Conservation (phyloP, 257 asterid species). For the Solanum chmielewskii region DNA sequence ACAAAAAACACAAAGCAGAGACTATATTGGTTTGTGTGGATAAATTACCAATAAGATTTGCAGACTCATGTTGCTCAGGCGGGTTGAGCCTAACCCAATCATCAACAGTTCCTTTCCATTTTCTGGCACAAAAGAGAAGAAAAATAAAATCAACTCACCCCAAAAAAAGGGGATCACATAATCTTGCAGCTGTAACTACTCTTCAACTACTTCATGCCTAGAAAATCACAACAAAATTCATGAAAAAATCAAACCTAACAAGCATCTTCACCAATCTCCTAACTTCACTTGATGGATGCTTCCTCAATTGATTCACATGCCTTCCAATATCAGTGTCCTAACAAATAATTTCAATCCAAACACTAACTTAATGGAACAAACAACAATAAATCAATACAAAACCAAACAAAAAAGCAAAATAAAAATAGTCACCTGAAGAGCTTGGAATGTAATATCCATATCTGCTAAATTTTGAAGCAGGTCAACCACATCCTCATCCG, state of each 20-base stretch:
- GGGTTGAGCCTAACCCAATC: conserved; percentile 83
- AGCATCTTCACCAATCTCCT: conserved; percentile 81
- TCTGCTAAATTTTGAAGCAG: conserved; percentile 68
- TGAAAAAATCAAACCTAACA: conserved; percentile 48
- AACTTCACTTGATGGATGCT: conserved; percentile 69
- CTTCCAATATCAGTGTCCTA: conserved; percentile 92
- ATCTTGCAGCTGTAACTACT: background rate
- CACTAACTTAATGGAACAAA: background rate
- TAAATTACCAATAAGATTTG: conserved; percentile 53
- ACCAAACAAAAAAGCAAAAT: background rate
- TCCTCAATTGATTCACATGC: conserved; percentile 76
- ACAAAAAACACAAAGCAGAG: background rate
- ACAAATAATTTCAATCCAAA: background rate
- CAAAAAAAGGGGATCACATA: background rate
- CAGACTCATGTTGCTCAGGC: conserved; percentile 31
- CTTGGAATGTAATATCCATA: conserved; percentile 82
- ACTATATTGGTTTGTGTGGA: background rate
- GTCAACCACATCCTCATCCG: conserved; percentile 64
- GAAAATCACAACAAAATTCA: background rate
- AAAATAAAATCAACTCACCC: background rate
- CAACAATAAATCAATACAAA: background rate
- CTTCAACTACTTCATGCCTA: background rate
- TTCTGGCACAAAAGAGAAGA: conserved; percentile 29
- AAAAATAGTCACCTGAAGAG: conserved; percentile 49
- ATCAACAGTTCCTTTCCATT: conserved; percentile 92